A percentile compares a stretch with the other conserved stretches of the same genome.
Conservation (phyloP, 2,329 filamentous ascomycete genomes). For the Colletotrichum scovillei region DNA sequence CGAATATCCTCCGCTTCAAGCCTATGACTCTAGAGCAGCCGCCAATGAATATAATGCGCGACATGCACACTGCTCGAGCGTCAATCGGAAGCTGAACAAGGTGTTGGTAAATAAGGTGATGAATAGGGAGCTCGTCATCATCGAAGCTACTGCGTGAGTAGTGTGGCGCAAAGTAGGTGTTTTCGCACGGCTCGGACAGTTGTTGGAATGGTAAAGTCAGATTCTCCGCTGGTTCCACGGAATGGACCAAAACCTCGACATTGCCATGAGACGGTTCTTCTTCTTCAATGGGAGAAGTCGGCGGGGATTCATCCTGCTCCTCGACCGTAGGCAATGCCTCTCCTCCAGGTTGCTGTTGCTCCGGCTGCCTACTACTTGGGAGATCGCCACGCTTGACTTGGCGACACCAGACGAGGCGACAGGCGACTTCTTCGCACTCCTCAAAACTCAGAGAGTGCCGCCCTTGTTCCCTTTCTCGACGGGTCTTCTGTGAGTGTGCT, state of each 20-base stretch:
- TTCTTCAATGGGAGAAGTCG: conserved; percentile 35
- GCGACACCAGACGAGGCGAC: conserved; percentile 82
- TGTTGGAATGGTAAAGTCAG: conserved; percentile 74
- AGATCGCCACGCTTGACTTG: conserved; percentile 23
- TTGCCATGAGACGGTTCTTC: conserved; percentile 40
- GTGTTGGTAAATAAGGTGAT: conserved; percentile 79
- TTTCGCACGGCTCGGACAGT: conserved; percentile 81
- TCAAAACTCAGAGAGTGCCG: conserved; percentile 71
- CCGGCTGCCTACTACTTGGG: background rate
- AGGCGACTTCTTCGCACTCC: conserved; percentile 83
- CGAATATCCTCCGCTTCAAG: conserved; percentile 79
- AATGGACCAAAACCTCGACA: conserved; percentile 58
- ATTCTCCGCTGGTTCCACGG: conserved; percentile 61
- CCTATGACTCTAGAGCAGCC: conserved; percentile 84
- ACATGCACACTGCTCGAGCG: conserved; percentile 86
- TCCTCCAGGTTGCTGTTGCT: conserved; percentile 40
- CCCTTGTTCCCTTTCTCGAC: conserved; percentile 38
- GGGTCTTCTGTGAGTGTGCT: conserved; percentile 3
- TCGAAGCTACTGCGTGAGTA: conserved; percentile 72
- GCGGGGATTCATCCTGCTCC: conserved; percentile 63
- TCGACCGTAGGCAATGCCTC: conserved; percentile 62
- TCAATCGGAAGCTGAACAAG: conserved; percentile 84
- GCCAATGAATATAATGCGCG: conserved; percentile 87
- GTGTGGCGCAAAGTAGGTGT: conserved; percentile 74
- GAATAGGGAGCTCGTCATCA: conserved; percentile 86